Conservation (phyloP, 495 filamentous ascomycete species). For the Penicillium argentinense region DNA sequence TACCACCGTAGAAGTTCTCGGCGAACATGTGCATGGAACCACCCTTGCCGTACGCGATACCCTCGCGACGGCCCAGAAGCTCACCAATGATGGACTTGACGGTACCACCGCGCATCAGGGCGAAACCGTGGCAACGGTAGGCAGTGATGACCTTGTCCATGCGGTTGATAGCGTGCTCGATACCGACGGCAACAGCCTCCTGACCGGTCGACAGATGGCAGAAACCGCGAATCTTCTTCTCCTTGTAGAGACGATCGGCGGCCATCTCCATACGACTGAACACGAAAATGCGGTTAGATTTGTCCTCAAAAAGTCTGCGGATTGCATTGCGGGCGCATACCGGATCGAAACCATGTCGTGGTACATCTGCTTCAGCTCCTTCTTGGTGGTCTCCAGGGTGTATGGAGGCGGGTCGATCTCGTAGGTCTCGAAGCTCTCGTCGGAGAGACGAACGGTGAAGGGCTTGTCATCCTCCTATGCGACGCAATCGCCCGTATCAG, state of each 20-base stretch:
- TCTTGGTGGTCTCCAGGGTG: constrained; percentile 90
- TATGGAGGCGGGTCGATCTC: constrained; percentile 94
- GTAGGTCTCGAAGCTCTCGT: constrained; percentile 99
- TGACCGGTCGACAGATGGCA: constrained; percentile 97
- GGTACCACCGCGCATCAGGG: constrained; percentile 90
- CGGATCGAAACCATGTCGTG: constrained; percentile 91
- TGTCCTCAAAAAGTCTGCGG: neutral
- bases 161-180: constrained; percentile 92
- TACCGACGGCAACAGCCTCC: constrained; percentile 95
- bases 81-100: constrained; percentile 95
- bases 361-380: constrained; percentile 98
- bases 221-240: constrained; percentile 99
- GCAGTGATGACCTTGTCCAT: constrained; percentile 94
- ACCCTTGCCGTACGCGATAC: constrained; percentile 98
- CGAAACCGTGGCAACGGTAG: constrained; percentile 98
- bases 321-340: constrained; percentile 49
- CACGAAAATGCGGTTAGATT: constrained; percentile 3
- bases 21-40: constrained; percentile 99
- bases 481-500: constrained; percentile 25
- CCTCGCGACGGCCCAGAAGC: constrained; percentile 88
- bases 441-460: constrained; percentile 88
- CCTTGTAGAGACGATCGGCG: constrained; percentile 95
- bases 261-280: constrained; percentile 98
- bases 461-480: constrained; percentile 88
- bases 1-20: constrained; percentile 96